Evolutionary conservation across 306 rosid species (phyloP), one percentile per base, ranked within the genome.

Genomic region (Ochetophila trinervis): DNA sequence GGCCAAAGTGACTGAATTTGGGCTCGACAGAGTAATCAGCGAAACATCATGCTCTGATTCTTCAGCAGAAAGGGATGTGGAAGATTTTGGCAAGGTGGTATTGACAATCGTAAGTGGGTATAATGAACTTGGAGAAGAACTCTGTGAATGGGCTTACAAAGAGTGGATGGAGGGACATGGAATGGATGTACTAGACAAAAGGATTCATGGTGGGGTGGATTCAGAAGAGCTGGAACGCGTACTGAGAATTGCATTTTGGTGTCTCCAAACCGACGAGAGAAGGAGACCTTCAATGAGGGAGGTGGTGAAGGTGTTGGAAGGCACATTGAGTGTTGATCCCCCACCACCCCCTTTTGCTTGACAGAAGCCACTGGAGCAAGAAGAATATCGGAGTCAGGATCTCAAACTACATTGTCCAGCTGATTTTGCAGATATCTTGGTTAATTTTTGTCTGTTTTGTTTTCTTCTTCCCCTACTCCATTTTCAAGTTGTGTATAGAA

Each of bases 211-310:
- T 23, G 83, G 69, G 70, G 59, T 34, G 34, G 72, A 65, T 56
- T 53, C 16, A 14, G 81, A 79, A 23, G 88, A 85, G 74, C 83
- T 90, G 0, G 95, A 87, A 47, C 78, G 91, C 21, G 70, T 76
- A 8, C 63, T 90, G 59, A 81, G 95, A 65, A 83, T 85, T 19
- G 88, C 90, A 24, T 90, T 90, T 65, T 90, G 97, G 97, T 90
- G 97, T 75, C 50, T 90, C 56, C 97, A 90, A 74, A 36, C 12
- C 37, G 85, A 87, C n/a, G 88, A 83, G 62, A 72, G 70, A 0
- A 60, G 63, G 66, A 78, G 95, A 70, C 97, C 91, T 52, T 69
- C 89, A 0, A 87, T 90, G 96, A 79, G 76, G 27, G 95, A 90
- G 78, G 87, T 90, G 60, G 88, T 82, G 65, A 85, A 85, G 86